Evolutionary conservation across 176 grass and related monocot species (phyloP), one percentile per base, ranked within the genome.

Genomic region (Puccinellia tenuiflora): DNA sequence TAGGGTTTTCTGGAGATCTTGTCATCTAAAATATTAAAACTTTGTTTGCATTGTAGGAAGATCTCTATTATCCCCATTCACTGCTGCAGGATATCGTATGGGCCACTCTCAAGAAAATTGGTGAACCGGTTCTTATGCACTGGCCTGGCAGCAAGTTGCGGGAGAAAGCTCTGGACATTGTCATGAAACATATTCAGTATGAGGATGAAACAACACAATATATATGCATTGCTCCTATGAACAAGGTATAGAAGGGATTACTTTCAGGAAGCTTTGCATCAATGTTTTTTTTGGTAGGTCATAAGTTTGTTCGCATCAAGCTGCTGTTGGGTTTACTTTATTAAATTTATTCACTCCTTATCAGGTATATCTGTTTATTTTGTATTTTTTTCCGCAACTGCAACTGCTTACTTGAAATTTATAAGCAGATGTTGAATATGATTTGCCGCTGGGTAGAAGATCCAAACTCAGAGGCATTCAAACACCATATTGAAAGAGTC

Each of bases 151-250:
- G 30, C 77, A 95, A 87, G 76, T 81, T 98, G 76, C 89, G 92
- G 75, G 85, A 93, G 70, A 95, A 90, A 84, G 76, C 96, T 90
- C 22, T 98, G 75, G 43, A 86, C 55, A 86, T 80, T 80, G 88
- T 72, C 34, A 98, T 98, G 52, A 76, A 95, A 43, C 96, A 98
- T 69, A 82, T 98, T 83, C 89, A 95, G 81, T 98, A 98, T 66
- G 92, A 95, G 79, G 96, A 98, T 85, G 96, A 93, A 55, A 98
- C 93, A 77, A 98, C 92, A 73, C 82, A 91, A 77, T 98, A 98
- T 45, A 78, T 95, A 75, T 98, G 96, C 86, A 90, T 93, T 70
- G 92, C 92, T 90, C 89, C 92, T 60, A 87, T 98, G 39, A 95
- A 95, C 83, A 98, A 98, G 92, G 92, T 95, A 91, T 73, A 22